Evolutionary conservation across 2,329 filamentous ascomycete genomes (phyloP), one percentile per base, ranked within the genome.

Genomic region (Diaporthe eres): DNA sequence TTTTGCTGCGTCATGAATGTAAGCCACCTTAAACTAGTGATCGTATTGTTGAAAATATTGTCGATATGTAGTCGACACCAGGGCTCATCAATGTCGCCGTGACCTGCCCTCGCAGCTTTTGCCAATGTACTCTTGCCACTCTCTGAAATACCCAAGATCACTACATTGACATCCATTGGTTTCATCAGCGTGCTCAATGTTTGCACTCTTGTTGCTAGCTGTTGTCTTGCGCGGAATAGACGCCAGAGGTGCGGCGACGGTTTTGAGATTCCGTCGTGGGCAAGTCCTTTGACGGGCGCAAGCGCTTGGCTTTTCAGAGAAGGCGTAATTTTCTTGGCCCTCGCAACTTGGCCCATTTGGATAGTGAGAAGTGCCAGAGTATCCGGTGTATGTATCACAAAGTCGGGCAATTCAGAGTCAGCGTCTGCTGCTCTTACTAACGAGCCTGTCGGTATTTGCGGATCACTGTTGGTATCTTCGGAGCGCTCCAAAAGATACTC

Each of bases 51-150:
- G 60, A 47, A 15, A 31, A 65, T 31, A 19, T 17, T 31, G 25
- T 15, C 25, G 42, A n/a, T 25, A 9, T 47, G 28, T 13, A 47
- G 8, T 3, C 39, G 22, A 15, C 25, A 17, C 60, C 60, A 65
- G 42, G 39, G 4, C 25, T 47, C 28, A 9, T 25, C n/a, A 28
- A 65, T 47, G 25, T 44, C 60, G 42, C 60, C 60, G 17, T 65
- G 15, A 9, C n/a, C 60, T 7, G 60, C 60, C 42, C 60, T 47
- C 25, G 42, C 28, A 7, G 42, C 28, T 19, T 65, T 65, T 8
- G 25, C 60, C 42, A 65, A 34, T 3, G 60, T 65, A 10, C 25
- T 65, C 60, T 47, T 65, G 15, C 60, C 60, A 47, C 60, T 65
- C n/a, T 47, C 60, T 31, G 60, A 47, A 1, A 65, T 49, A 4